phyloP scores from a whole-genome alignment of 2,329 filamentous ascomycete species.

The Septoria linicola region DNA sequence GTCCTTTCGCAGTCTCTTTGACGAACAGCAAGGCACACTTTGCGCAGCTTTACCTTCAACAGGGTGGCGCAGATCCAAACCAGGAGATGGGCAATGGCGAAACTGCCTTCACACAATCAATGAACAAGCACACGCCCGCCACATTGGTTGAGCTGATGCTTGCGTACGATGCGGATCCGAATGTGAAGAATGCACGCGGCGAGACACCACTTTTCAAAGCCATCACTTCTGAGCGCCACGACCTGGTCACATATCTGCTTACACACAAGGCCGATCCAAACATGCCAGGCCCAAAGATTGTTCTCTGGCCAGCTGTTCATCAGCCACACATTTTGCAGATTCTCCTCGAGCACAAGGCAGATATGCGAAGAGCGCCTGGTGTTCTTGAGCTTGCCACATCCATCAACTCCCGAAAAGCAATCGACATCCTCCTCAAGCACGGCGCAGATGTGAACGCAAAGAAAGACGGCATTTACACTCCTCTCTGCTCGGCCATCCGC shows the following conservation, averaged over 20 bases:
- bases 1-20: constrained; percentile 55
- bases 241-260: constrained; percentile 55
- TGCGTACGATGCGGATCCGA: constrained; percentile 58
- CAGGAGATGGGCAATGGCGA: constrained; percentile 56
- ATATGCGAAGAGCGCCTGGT: constrained; percentile 61
- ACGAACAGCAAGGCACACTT: constrained; percentile 56
- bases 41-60: constrained; percentile 59
- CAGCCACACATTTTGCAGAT: constrained; percentile 59
- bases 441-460: constrained; percentile 62
- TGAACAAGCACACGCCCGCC: constrained; percentile 58
- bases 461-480: constrained; percentile 65
- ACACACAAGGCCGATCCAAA: constrained; percentile 66
- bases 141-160: constrained; percentile 60
- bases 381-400: constrained; percentile 65
- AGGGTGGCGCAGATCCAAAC: constrained; percentile 60
- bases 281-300: constrained; percentile 55
- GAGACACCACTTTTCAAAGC: constrained; percentile 64
- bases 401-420: constrained; percentile 60
- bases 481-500: constrained; percentile 66
- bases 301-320: constrained; percentile 64
- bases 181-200: constrained; percentile 61
- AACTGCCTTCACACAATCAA: constrained; percentile 60
- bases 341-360: constrained; percentile 54
- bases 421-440: constrained; percentile 61
- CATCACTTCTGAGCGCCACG: constrained; percentile 56